phyloP scores from a whole-genome alignment of 2,329 filamentous ascomycete species.

The Xylariales sp. region DNA sequence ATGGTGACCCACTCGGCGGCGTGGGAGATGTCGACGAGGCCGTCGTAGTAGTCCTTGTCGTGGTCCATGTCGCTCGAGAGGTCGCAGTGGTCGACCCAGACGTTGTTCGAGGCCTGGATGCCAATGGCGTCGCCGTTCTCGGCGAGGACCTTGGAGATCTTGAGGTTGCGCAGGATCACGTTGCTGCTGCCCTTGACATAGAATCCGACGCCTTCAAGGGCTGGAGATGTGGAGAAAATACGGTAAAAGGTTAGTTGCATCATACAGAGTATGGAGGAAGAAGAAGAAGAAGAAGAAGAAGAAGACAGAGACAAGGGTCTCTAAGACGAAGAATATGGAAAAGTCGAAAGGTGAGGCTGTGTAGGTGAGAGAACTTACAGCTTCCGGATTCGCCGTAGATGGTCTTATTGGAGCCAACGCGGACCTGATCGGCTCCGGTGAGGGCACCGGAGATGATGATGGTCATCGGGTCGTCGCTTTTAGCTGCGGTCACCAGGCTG shows the following conservation, averaged over 20 bases:
- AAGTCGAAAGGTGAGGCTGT: too few species aligned
- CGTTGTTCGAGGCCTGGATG: constrained; percentile 51
- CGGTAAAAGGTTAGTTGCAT: too few species aligned
- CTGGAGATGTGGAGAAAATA: too few species aligned
- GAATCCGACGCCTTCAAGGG: constrained; percentile 42
- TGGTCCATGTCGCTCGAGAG: constrained; percentile 54
- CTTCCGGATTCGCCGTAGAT: constrained; percentile 39
- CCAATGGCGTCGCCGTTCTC: constrained; percentile 55
- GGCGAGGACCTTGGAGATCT: constrained; percentile 52
- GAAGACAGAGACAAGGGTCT: too few species aligned
- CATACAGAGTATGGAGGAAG: too few species aligned
- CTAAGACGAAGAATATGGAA: too few species aligned
- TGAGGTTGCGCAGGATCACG: constrained; percentile 60
- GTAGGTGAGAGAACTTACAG: too few species aligned
- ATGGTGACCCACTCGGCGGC: constrained; percentile 57
- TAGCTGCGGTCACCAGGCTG: constrained; percentile 43
- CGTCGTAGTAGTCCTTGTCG: constrained; percentile 68
- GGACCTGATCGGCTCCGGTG: constrained; percentile 34
- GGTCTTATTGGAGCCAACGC: constrained; percentile 44
- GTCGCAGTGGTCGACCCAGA: constrained; percentile 67
- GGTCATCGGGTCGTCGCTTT: constrained; percentile 38
- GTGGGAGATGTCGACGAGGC: constrained; percentile 60
- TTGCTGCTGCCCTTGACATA: constrained; percentile 49
- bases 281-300: too few species aligned
- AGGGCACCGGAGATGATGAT: constrained; percentile 43